Evolutionary conservation across 805 yeast genomes (phyloP), one percentile per base, ranked within the genome.

Genomic region (Torulaspora delbrueckii): DNA sequence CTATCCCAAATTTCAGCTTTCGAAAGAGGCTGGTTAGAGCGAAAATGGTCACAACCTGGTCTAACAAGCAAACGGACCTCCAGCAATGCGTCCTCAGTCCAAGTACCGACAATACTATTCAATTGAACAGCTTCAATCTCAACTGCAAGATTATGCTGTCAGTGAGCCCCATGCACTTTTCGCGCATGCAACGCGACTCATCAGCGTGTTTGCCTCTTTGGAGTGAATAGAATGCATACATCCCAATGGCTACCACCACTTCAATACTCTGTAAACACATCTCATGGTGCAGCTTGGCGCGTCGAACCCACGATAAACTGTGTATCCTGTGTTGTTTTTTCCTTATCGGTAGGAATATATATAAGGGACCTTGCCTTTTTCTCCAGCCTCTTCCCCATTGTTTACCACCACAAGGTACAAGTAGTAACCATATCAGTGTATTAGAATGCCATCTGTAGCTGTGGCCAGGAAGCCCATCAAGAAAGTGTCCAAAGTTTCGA

Each of bases 401-500:
- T 30, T 39, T 22, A 28, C 34, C 36, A n/a, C 35, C 32, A 31
- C 34, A 31, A 31, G 34, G 19, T 14, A 31, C 34, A 31, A 14
- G 12, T 18, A 14, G 12, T 31, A 31, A 16, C 19, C 19, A 14
- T 6, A 2, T 31, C 9, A 14, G 19, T 14, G 19, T 31, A 7
- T 8, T 18, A 6, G n/a, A 7, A 39, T 39, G 42, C 42, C 42
- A 5, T 39, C 42, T 10, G 42, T 39, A 19, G 42, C 42, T 33
- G 23, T 43, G 18, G 38, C 46, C 28, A 33, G 32, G 22, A 43
- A 42, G 14, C 37, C 40, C 27, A 24, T 34, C 19, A 38, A 27
- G 31, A 43, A 43, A 33, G 46, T 38, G 28, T 34, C 46, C 27
- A 47, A 45, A 22, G 34, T 31, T 4, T 31, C 34, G 34, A 31